Conservation (phyloP, 371 early-diverging fungal species). For the Saksenaea vasiformis region DNA sequence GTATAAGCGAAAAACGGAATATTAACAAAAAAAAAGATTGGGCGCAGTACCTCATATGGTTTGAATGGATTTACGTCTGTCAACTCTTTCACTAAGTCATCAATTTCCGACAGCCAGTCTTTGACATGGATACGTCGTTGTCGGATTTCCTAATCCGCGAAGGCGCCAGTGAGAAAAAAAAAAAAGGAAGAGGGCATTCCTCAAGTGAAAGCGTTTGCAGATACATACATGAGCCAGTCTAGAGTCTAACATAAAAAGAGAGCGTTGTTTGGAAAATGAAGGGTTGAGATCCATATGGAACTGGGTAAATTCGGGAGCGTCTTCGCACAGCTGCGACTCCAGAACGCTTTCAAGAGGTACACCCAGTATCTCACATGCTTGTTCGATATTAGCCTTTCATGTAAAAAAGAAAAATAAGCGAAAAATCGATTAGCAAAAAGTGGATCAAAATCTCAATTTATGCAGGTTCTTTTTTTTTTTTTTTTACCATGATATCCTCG, state of each 20-base stretch:
- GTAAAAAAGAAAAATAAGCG: neutral
- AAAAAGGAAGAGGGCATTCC: neutral
- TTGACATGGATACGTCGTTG: conserved; percentile 22
- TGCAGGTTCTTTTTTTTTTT: neutral
- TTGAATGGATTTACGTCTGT: conserved; percentile 11
- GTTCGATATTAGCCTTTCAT: conserved; percentile 23
- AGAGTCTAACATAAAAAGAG: conserved; percentile 20
- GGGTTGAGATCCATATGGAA: conserved; percentile 6
- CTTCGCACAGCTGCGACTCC: conserved; percentile 11
- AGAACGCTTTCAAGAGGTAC: conserved; percentile 18
- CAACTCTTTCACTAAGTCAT: conserved; percentile 10
- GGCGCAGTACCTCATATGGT: conserved; percentile 17
- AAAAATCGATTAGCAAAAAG: neutral
- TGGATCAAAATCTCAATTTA: neutral
- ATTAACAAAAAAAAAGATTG: neutral
- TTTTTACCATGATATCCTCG: conserved; percentile 25
- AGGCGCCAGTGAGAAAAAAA: neutral
- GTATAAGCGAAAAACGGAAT: neutral
- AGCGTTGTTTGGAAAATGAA: conserved; percentile 14
- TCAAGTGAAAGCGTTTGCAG: neutral
- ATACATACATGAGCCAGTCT: conserved; percentile 24
- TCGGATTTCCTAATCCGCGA: conserved; percentile 18
- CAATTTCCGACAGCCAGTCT: conserved; percentile 18
- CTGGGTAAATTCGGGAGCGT: neutral
- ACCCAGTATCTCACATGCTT: conserved; percentile 19